A percentile compares a stretch with the other conserved stretches of the same genome.
Evolutionary conservation across 164 flowering plant genomes (phyloP).

Genomic region (Magnolia changhungtana): DNA sequence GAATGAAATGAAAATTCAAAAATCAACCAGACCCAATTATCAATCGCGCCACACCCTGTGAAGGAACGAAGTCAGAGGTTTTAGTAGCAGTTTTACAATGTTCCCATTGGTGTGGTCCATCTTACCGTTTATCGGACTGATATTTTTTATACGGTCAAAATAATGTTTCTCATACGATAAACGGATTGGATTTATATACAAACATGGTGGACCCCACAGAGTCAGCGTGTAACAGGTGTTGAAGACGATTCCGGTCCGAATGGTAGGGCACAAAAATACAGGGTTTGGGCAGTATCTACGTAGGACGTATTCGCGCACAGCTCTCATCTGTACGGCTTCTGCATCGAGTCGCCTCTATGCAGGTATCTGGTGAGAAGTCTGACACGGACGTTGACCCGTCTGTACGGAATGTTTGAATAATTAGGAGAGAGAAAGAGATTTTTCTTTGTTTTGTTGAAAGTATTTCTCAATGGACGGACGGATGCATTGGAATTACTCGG

Average conservation of each 20-base stretch:
- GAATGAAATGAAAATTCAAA: too few relatives aligned
- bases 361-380: background rate
- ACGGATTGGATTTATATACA: background rate
- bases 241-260: background rate
- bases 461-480: too few relatives aligned
- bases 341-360: background rate
- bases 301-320: background rate
- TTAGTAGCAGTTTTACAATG: too few relatives aligned
- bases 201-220: too few relatives aligned
- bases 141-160: background rate
- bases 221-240: too few relatives aligned
- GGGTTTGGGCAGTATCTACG: background rate
- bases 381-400: conserved; percentile 10
- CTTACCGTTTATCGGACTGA: too few relatives aligned
- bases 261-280: background rate
- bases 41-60: too few relatives aligned
- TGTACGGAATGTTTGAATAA: conserved; percentile 6
- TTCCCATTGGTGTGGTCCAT: too few relatives aligned
- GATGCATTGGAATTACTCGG: too few relatives aligned
- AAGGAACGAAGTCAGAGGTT: too few relatives aligned
- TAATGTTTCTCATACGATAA: background rate
- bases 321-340: background rate
- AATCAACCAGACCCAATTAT: too few relatives aligned
- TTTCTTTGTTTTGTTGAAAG: too few relatives aligned
- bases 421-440: background rate